Evolutionary conservation across 176 grass and related monocot genomes (phyloP).

Genomic region (Cenchrus americanus): DNA sequence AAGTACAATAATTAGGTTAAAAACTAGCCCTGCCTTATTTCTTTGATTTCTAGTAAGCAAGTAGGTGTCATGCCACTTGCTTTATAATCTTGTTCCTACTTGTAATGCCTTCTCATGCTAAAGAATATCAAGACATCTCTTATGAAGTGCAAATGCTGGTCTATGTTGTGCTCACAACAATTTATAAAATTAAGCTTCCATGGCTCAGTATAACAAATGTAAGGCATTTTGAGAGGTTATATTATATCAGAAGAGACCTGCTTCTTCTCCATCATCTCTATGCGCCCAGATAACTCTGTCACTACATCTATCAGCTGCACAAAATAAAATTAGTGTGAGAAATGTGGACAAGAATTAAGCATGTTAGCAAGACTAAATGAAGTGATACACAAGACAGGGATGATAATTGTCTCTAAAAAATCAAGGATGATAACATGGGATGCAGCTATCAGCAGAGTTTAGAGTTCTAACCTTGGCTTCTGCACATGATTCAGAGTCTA

Average conservation of each 20-base stretch:
- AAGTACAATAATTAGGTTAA: neutral
- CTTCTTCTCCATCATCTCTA: slow-evolving; percentile 55
- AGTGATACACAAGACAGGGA: slow-evolving; percentile 17
- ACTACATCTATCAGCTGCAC: slow-evolving; percentile 55
- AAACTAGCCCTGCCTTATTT: neutral
- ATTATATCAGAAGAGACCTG: slow-evolving; percentile 58
- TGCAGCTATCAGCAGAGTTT: slow-evolving; percentile 1
- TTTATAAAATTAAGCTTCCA: slow-evolving; percentile 19
- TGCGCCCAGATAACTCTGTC: slow-evolving; percentile 54
- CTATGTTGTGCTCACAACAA: neutral
- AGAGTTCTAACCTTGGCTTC: slow-evolving; percentile 48
- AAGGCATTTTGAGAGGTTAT: slow-evolving; percentile 19
- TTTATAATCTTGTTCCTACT: slow-evolving; percentile 18
- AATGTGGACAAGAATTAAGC: slow-evolving; percentile 2
- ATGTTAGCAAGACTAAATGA: slow-evolving; percentile 10
- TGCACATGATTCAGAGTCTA: slow-evolving; percentile 36
- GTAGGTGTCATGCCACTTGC: neutral
- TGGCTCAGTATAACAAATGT: neutral
- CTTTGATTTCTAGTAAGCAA: slow-evolving; percentile 2
- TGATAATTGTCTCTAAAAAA: neutral
- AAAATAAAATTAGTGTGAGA: slow-evolving; percentile 35
- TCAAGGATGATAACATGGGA: slow-evolving; percentile 14
- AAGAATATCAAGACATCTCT: neutral
- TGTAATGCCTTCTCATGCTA: neutral
- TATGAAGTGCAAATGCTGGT: neutral